Conservation (phyloP, 768 basidiomycete species). For the Tylopilus felleus region DNA sequence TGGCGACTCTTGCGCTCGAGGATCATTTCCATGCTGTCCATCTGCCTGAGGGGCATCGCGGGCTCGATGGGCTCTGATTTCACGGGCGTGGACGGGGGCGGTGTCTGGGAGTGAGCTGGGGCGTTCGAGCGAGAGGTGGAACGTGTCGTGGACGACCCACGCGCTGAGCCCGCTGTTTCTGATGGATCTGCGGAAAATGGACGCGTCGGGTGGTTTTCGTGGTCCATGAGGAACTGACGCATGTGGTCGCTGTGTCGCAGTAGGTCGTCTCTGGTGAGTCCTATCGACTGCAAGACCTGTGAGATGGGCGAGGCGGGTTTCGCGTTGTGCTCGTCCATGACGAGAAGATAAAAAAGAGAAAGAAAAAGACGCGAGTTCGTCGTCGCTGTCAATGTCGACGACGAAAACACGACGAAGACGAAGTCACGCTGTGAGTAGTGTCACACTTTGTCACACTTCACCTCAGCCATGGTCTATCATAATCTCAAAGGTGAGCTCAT, state of each 20-base stretch:
- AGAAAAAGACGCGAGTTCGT: constrained; percentile 9
- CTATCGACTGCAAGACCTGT: constrained; percentile 64
- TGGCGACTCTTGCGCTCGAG: constrained; percentile 67
- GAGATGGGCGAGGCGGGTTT: constrained; percentile 62
- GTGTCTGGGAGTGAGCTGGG: constrained; percentile 35
- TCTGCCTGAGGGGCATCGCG: constrained; percentile 48
- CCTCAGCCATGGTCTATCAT: constrained; percentile 64
- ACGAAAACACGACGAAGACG: constrained; percentile 5
- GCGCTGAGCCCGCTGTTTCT: constrained; percentile 39
- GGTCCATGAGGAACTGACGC: constrained; percentile 70
- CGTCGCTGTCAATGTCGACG: constrained; percentile 22
- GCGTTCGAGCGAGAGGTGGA: constrained; percentile 49
- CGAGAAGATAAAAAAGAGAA: background rate
- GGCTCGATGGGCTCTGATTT: constrained; percentile 59
- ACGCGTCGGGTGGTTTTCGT: constrained; percentile 48
- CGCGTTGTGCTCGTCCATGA: constrained; percentile 23
- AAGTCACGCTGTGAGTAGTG: constrained; percentile 19
- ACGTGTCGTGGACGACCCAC: constrained; percentile 39
- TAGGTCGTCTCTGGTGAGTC: constrained; percentile 76
- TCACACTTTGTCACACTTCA: constrained; percentile 23
- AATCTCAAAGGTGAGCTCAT: constrained; percentile 72
- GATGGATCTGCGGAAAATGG: constrained; percentile 35
- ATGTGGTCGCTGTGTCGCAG: constrained; percentile 70
- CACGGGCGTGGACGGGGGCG: constrained; percentile 55
- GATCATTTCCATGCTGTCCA: constrained; percentile 75